phyloP scores from a whole-genome alignment of 129 eudicot genomes.

The Ambrosia trifida region DNA sequence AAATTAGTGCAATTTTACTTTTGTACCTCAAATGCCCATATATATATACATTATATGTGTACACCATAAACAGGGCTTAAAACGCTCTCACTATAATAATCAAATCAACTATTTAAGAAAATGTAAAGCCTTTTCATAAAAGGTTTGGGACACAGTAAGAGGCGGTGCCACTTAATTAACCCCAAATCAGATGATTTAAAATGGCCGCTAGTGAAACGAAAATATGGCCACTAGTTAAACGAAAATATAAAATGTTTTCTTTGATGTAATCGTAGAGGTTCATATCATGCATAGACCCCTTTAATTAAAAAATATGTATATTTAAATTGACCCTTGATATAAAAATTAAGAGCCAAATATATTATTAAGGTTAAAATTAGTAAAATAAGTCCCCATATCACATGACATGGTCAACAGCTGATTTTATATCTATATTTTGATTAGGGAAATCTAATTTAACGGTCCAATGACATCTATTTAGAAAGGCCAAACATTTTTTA shows the following conservation, averaged over 20 bases:
- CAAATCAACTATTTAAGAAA: too few species aligned
- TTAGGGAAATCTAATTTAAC: not conserved
- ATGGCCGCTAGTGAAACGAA: too few species aligned
- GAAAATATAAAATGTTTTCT: not conserved
- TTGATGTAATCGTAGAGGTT: not conserved
- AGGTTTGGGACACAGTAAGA: not conserved
- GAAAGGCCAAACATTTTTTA: too few species aligned
- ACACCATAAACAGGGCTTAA: too few species aligned
- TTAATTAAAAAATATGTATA: too few species aligned
- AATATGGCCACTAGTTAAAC: not conserved
- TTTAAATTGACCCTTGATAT: too few species aligned
- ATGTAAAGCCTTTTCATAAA: not conserved
- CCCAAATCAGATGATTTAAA: too few species aligned
- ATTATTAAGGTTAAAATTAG: not conserved
- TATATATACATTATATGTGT: too few species aligned
- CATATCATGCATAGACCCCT: not conserved
- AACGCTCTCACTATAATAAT: too few species aligned
- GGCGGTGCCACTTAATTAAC: not conserved
- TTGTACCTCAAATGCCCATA: too few species aligned
- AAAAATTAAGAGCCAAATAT: too few species aligned
- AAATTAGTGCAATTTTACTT: too few species aligned
- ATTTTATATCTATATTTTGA: not conserved
- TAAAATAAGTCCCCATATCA: not conserved
- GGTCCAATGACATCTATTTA: not conserved
- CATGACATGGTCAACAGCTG: slow-evolving; percentile 1